Evolutionary conservation across 2,329 filamentous ascomycete species (phyloP), one percentile per base, ranked within the genome.

Genomic region (Sclerotinia trifoliorum): DNA sequence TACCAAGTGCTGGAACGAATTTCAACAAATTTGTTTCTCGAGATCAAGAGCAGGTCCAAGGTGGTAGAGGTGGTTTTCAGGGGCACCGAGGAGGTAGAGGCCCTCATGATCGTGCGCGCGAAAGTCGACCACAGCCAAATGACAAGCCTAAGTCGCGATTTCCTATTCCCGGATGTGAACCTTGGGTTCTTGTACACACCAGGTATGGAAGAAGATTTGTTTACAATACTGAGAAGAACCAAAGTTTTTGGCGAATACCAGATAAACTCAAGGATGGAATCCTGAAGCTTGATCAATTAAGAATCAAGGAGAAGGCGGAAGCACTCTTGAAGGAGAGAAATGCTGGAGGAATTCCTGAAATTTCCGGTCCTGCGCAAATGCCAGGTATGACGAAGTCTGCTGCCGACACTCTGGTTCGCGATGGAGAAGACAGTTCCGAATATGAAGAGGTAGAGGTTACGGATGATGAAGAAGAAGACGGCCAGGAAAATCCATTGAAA

Each of bases 221-320:
- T 2, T 92, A 96, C 81, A 97, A 99, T 73, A 86, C 89, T 0
- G 85, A 86, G 66, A 97, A 94, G 72, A 91, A 94, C 49, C 85
- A 93, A 73, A 98, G 94, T 79, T 93, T 93, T 79, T 99, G 96
- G 95, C 93, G 93, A 75, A 95, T 97, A 74, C 95, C 95, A 0
- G 87, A 92, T 67, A 90, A 95, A 77, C 84, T 99, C 48, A 89
- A 94, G 84, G 88, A 90, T 70, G 93, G 88, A 19, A 91, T 95
- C 66, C 73, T 89, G 63, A 85, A 88, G 71, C 81, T 92, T 67
- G 93, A 97, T 78, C 87, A 90, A 77, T 88, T 89, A 72, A 86
- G 87, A 69, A 89, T 89, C 80, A 81, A 87, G 80, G 79, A 85
- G 75, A 86, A 88, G 80, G 83, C 82, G 0, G 76, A 75, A 0